Base-by-base conservation (phyloP, 2,329 filamentous ascomycete species). In the Chlorencoelia australis region DNA sequence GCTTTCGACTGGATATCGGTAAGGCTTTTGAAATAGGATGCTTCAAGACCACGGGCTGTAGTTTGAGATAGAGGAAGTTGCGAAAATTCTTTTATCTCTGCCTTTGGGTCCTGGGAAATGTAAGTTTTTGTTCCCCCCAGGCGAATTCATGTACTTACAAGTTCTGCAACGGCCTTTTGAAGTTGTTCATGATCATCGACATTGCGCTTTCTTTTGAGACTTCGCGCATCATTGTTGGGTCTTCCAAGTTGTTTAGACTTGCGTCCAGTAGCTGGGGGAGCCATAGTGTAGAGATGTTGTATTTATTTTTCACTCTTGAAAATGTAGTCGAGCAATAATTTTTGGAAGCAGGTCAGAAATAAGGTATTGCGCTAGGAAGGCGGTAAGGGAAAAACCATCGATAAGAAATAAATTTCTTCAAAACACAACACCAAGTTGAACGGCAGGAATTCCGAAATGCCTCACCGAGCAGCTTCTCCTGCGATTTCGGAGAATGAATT, bases 1-100 rank as follows among this genome's bases (percentile, higher is more conserved):
- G 88, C 87, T 54, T 80, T 80, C 32, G 81, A 73, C 64, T 98
- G 91, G 51, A 98, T 84, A 47, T 94, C 88, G 43, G 91, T 98
- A 48, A 95, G 69, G 32, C 75, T 79, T 54, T 88, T 83, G 66
- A 89, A 98, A 59, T 96, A 87, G 9, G 84, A 87, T 26, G 82
- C 72, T 46, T 88, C 76, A 44, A 98, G 75, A 35, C 91, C 91
- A 14, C 72, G 71, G 21, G 74, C 66, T 2, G 91, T 96, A 11
- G 84, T 72, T 47, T 79, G 71, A 35, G 87, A 96, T 38, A 98
- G 71, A 11, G 91, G 91, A 0, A 98, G 71, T 40, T 94, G 78
- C 50, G 78, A 69, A 59, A 98, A 98, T 45, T 73, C 72, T 46
- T 76, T 79, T 50, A 54, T 45, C 30, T 55, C 53, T 31, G 42